Conservation (phyloP, 1,284 basidiomycete species). For the Mycosarcoma mackinlayi region DNA sequence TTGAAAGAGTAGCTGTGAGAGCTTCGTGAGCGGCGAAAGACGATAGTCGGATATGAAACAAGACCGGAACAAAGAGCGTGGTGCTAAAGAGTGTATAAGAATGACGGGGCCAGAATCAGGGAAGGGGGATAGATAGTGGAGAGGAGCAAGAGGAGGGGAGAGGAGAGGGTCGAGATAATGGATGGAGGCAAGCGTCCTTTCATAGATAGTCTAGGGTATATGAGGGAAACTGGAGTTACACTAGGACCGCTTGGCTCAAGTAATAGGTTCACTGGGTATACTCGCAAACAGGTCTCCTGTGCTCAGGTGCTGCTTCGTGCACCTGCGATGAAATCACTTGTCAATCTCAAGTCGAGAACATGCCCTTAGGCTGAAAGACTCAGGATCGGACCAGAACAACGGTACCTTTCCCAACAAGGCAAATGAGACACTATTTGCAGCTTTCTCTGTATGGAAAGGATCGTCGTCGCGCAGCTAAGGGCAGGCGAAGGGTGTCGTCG, state of each 20-base stretch:
- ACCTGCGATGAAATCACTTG: no score
- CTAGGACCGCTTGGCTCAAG: no score
- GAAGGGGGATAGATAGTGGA: no score
- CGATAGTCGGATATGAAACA: not conserved
- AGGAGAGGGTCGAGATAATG: not conserved
- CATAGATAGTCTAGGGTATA: not conserved
- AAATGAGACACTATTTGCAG: conserved; percentile 16
- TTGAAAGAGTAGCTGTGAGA: not conserved
- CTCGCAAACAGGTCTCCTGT: no score
- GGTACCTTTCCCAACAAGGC: conserved; percentile 9
- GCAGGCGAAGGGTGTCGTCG: no score
- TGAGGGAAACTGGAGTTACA: conserved; percentile 2
- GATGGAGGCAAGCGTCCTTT: not conserved
- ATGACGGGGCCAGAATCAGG: no score
- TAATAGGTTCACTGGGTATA: no score
- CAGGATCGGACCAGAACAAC: not conserved
- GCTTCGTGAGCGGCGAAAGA: conserved; percentile 7
- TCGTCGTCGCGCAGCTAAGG: conserved; percentile 23
- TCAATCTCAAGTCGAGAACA: no score
- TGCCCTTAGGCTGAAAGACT: no score
- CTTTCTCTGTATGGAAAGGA: conserved; percentile 33
- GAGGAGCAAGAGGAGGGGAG: not conserved
- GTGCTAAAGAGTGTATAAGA: not conserved
- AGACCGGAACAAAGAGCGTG: conserved; percentile 10
- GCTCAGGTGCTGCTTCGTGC: no score